phyloP scores from a whole-genome alignment of 2,329 filamentous ascomycete genomes.

The Microdochium paspali region DNA sequence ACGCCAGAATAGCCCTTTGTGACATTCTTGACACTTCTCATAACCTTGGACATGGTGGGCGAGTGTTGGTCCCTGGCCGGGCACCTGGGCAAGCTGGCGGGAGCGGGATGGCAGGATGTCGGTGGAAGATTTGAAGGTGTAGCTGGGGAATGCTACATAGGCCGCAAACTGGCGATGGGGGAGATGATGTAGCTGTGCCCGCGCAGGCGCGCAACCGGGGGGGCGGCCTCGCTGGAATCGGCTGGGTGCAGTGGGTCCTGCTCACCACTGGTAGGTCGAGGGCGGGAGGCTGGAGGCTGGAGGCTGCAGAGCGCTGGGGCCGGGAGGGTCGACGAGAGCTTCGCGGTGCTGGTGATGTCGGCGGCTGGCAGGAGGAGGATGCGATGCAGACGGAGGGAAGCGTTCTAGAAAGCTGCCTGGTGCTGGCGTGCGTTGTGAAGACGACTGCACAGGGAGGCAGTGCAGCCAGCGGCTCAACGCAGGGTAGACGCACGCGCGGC shows the following conservation, averaged over 20 bases:
- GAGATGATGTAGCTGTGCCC: neutral
- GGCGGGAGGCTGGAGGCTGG: neutral
- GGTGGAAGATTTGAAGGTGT: neutral
- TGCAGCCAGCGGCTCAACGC: neutral
- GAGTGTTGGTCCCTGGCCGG: neutral
- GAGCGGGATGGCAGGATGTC: neutral
- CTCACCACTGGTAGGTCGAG: neutral
- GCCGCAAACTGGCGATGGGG: neutral
- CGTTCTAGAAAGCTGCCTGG: neutral
- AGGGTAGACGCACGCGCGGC: neutral
- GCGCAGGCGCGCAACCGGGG: neutral
- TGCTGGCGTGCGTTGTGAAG: neutral
- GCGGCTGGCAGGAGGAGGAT: neutral
- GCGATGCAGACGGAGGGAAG: neutral
- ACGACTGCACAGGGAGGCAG: neutral
- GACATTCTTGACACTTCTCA: slow-evolving; percentile 97
- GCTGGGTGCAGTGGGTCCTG: neutral
- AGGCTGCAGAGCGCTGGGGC: neutral
- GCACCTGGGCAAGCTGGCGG: neutral
- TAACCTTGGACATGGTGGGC: slow-evolving; percentile 82
- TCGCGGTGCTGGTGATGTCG: neutral
- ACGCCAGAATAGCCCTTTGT: slow-evolving; percentile 96
- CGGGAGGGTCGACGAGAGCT: neutral
- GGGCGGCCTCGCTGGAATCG: neutral
- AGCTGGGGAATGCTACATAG: neutral